Conservation (phyloP, 805 yeast species). For the Spencermartinsiella europaea region DNA sequence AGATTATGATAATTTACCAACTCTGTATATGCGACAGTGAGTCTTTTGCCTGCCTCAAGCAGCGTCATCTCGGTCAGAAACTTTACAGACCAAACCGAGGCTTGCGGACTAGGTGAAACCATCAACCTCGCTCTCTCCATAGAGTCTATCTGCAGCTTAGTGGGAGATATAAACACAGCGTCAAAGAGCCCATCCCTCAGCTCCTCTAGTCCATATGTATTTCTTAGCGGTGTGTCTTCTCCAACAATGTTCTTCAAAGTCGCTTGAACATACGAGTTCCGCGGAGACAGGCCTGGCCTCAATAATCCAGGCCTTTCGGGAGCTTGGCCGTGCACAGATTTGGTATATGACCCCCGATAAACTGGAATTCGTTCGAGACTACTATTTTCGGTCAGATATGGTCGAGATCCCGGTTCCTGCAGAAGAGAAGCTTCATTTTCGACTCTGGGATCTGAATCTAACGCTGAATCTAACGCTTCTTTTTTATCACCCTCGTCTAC, state of each 20-base stretch:
- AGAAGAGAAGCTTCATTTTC: too few species aligned
- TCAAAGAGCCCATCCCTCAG: conserved; percentile 47
- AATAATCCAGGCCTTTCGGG: background rate
- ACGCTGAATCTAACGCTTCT: too few species aligned
- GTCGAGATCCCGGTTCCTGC: background rate
- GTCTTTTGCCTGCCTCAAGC: background rate
- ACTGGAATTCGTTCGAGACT: conserved; percentile 2
- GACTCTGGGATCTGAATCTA: too few species aligned
- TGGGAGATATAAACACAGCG: conserved; percentile 37
- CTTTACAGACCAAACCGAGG: background rate
- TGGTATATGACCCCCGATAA: conserved; percentile 8
- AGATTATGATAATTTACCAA: conserved; percentile 1
- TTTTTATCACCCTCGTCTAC: too few species aligned
- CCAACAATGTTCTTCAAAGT: conserved; percentile 13
- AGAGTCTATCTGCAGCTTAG: conserved; percentile 9
- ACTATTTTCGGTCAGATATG: background rate
- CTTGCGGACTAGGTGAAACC: background rate
- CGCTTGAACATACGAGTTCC: conserved; percentile 11
- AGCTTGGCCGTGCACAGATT: conserved; percentile 1
- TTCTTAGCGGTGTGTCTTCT: conserved; percentile 30
- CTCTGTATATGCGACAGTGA: background rate
- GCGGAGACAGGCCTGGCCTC: conserved; percentile 3
- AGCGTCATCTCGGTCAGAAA: background rate
- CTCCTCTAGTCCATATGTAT: conserved; percentile 39
- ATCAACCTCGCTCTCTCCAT: conserved; percentile 2